Evolutionary conservation across 2,329 filamentous ascomycete species (phyloP).

Genomic region (Colletotrichum sp.): DNA sequence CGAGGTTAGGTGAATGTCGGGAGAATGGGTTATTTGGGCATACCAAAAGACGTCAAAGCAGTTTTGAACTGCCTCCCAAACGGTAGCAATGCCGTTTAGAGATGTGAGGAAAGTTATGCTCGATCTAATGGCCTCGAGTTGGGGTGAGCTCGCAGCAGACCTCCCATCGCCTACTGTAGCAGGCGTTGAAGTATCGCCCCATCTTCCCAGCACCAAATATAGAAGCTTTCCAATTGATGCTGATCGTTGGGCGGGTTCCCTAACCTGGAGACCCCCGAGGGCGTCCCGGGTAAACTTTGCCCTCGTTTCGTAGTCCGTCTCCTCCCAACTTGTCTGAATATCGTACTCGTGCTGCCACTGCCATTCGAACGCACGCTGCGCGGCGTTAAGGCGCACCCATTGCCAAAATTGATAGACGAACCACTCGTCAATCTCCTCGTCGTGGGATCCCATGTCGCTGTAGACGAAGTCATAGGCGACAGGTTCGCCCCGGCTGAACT

Average conservation of each 20-base stretch:
- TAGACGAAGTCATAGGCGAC: slow-evolving; percentile 87
- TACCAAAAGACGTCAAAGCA: slow-evolving; percentile 61
- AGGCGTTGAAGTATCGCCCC: slow-evolving; percentile 69
- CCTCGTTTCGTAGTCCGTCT: slow-evolving; percentile 61
- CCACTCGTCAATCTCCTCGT: slow-evolving; percentile 96
- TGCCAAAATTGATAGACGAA: slow-evolving; percentile 92
- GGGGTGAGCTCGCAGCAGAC: slow-evolving; percentile 57
- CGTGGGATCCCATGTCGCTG: slow-evolving; percentile 73
- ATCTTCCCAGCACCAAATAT: slow-evolving; percentile 71
- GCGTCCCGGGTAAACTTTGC: slow-evolving; percentile 62
- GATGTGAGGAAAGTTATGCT: slow-evolving; percentile 57
- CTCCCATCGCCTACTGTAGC: slow-evolving; percentile 44
- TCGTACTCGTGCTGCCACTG: slow-evolving; percentile 68
- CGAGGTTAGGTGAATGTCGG: slow-evolving; percentile 30
- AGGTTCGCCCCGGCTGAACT: slow-evolving; percentile 73
- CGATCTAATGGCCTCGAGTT: slow-evolving; percentile 64
- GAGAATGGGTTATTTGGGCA: slow-evolving; percentile 21
- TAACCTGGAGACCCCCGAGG: slow-evolving; percentile 48
- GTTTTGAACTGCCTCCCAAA: slow-evolving; percentile 56
- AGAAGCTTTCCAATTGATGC: slow-evolving; percentile 62
- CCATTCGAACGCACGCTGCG: slow-evolving; percentile 78
- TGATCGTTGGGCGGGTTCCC: slow-evolving; percentile 53
- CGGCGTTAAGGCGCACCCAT: slow-evolving; percentile 76
- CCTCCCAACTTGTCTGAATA: slow-evolving; percentile 65
- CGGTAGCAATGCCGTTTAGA: slow-evolving; percentile 52